phyloP scores from a whole-genome alignment of 495 filamentous ascomycete species.

The Opeltia flavorubescens region DNA sequence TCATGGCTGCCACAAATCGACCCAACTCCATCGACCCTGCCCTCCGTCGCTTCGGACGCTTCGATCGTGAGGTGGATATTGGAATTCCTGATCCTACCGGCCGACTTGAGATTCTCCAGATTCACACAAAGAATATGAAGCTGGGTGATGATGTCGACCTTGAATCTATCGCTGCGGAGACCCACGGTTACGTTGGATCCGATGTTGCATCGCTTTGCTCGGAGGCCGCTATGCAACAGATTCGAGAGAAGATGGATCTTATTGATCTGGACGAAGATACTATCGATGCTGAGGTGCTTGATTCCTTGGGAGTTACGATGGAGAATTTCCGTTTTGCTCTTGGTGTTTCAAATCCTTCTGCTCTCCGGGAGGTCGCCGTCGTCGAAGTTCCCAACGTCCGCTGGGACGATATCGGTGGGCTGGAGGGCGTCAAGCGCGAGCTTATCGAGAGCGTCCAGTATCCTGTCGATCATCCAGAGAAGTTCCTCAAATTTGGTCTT shows the following conservation, averaged over 20 bases:
- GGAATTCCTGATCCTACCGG: constrained; percentile 96
- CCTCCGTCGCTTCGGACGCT: constrained; percentile 84
- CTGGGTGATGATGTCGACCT: constrained; percentile 92
- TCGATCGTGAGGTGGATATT: constrained; percentile 97
- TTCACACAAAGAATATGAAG: constrained; percentile 99
- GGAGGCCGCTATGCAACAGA: constrained; percentile 99
- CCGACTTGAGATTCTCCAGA: constrained; percentile 95
- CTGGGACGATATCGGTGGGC: constrained; percentile 98
- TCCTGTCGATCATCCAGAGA: constrained; percentile 97
- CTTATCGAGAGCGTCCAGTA: constrained; percentile 99
- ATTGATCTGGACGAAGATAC: constrained; percentile 98
- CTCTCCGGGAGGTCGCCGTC: constrained; percentile 95
- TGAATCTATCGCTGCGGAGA: constrained; percentile 92
- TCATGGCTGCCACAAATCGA: constrained; percentile 97
- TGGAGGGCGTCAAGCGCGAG: constrained; percentile 97
- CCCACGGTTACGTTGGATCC: constrained; percentile 97
- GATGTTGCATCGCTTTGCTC: constrained; percentile 98
- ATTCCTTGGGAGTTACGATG: constrained; percentile 97
- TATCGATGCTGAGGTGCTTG: constrained; percentile 94
- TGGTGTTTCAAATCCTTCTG: constrained; percentile 95
- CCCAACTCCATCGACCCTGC: constrained; percentile 95
- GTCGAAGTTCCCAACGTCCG: constrained; percentile 98
- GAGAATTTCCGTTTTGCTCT: constrained; percentile 99
- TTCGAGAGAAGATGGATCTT: constrained; percentile 99
- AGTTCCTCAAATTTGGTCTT: constrained; percentile 99